Evolutionary conservation across 805 yeast species (phyloP).

Genomic region (Wickerhamiella shivajii): DNA sequence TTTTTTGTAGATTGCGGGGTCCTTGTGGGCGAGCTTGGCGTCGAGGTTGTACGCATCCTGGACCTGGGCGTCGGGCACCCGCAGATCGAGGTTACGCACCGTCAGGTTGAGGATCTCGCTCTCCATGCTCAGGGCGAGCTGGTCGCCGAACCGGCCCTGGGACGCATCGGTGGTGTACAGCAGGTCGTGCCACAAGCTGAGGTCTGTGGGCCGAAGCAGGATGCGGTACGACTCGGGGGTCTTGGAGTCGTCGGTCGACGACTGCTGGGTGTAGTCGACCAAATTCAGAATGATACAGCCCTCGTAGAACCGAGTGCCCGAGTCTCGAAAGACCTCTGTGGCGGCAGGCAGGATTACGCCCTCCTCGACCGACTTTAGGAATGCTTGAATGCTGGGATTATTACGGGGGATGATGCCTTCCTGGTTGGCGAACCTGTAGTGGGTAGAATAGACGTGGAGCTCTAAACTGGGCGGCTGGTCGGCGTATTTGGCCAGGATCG

Average conservation of each 20-base stretch:
- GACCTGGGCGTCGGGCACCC: conserved; percentile 35
- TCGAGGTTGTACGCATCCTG: conserved; percentile 2
- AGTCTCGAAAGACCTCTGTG: conserved; percentile 78
- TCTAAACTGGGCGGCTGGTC: conserved; percentile 68
- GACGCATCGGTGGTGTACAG: conserved; percentile 72
- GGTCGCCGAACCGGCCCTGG: conserved; percentile 53
- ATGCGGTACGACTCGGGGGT: conserved; percentile 72
- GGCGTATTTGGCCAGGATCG: conserved; percentile 61
- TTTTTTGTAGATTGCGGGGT: conserved; percentile 10
- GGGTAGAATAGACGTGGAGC: conserved; percentile 83
- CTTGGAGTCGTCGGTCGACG: conserved; percentile 23
- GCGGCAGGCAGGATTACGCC: conserved; percentile 83
- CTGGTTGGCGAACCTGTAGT: conserved; percentile 79
- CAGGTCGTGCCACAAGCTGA: conserved; percentile 73
- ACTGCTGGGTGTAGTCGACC: conserved; percentile 44
- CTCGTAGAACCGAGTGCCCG: conserved; percentile 71
- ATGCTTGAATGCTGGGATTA: conserved; percentile 59
- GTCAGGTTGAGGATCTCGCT: conserved; percentile 73
- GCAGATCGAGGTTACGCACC: conserved; percentile 58
- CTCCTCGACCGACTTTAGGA: conserved; percentile 59
- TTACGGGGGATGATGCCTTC: conserved; percentile 76
- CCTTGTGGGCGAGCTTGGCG: conserved; percentile 3
- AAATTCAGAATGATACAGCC: conserved; percentile 79
- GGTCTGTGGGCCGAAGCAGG: conserved; percentile 62
- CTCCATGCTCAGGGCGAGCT: conserved; percentile 67